Base-by-base conservation (phyloP, 2,329 filamentous ascomycete genomes). In the Trichocomaceae sp. region DNA sequence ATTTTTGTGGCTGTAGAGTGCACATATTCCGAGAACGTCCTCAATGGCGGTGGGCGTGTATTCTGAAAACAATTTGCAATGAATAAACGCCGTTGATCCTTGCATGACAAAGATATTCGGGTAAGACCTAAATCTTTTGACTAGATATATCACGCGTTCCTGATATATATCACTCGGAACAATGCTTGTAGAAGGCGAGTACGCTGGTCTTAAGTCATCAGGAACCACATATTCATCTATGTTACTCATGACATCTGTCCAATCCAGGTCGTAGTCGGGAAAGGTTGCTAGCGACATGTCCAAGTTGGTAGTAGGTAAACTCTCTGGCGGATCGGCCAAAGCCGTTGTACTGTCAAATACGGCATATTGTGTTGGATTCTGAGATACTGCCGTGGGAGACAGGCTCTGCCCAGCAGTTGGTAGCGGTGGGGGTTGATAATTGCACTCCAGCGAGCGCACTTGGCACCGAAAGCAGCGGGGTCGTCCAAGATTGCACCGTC, bases 231-330 rank as follows among this genome's bases (percentile, higher is more conserved):
- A 56, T 20, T 39, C 29, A 15, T 56, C 33, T 9, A 56, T 44
- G 35, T 56, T 46, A 17, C 15, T 29, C 54, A 56, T 56, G 19
- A 56, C 44, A 52, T 56, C 54, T 33, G 47, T 13, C 54, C 54
- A 56, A 26, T 56, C 54, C 15, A 56, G 54, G 13, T 52, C 26
- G 13, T 47, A 46, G 20, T 56, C 54, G 15, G 54, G 54, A 22
- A 56, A 56, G 7, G 33, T 41, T 22, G 42, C 31, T 12, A 56
- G 39, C 15, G 47, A 44, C 5, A 42, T 56, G 29, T 51, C 29
- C 26, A 47, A 23, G 12, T 47, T 20, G 6, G 39, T 42, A 15
- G 22, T 19, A 19, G 17, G 39, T 3, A 45, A 7, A 19, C 4
- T 46, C 29, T 8, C n/a, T 8, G 31, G 17, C 3, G 19, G 19